phyloP scores from a whole-genome alignment of 495 filamentous ascomycete genomes.

The Apiosordaria backusii region DNA sequence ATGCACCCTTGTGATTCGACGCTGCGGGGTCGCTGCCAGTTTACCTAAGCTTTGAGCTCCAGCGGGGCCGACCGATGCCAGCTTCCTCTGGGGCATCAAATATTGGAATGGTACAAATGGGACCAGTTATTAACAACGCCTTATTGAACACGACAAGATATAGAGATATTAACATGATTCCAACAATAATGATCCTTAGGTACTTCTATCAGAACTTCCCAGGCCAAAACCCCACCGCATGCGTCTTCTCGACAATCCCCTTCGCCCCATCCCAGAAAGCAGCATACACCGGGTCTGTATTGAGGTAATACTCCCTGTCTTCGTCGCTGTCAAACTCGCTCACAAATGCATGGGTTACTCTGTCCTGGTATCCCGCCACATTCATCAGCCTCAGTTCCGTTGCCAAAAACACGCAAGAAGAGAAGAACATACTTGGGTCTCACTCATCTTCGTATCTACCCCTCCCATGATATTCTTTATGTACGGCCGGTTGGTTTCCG shows the following conservation, averaged over 20 bases:
- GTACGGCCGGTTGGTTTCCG: conserved; percentile 51
- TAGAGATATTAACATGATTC: too few species aligned
- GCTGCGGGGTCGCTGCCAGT: neutral
- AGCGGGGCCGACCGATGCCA: neutral
- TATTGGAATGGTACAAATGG: neutral
- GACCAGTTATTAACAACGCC: neutral
- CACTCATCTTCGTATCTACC: conserved; percentile 44
- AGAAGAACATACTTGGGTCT: neutral
- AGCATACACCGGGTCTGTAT: conserved; percentile 51
- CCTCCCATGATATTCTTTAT: conserved; percentile 57
- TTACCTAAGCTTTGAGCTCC: neutral
- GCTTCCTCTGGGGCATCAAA: too few species aligned
- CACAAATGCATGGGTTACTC: conserved; percentile 58
- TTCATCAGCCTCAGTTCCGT: neutral
- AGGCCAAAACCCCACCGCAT: conserved; percentile 46
- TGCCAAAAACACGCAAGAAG: neutral
- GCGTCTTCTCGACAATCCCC: conserved; percentile 35
- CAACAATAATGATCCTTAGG: too few species aligned
- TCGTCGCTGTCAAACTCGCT: conserved; percentile 57
- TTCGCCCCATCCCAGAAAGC: conserved; percentile 40
- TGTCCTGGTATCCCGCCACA: conserved; percentile 37
- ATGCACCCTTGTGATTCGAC: neutral
- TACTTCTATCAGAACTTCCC: conserved; percentile 31
- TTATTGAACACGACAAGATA: too few species aligned
- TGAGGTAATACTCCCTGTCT: conserved; percentile 54